Conservation (phyloP, 805 yeast species). For the Yarrowia deformans region DNA sequence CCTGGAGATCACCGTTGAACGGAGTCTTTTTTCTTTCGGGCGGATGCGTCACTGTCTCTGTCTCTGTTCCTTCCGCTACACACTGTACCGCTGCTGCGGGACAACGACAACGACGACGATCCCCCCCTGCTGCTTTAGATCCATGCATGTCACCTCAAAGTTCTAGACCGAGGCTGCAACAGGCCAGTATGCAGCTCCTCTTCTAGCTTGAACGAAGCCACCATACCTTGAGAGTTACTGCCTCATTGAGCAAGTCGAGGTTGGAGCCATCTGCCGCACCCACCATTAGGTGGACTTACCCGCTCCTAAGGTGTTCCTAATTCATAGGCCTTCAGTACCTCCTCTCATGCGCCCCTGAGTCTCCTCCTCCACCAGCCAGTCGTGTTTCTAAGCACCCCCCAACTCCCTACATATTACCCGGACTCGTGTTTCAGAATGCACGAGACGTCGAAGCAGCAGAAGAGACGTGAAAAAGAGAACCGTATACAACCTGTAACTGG, state of each 20-base stretch:
- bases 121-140: constrained; percentile 3
- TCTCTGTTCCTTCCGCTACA: background rate
- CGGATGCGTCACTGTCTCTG: background rate
- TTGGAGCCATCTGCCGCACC: too few species aligned
- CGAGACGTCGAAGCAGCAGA: background rate
- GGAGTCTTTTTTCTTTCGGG: background rate
- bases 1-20: constrained; percentile 16
- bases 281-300: too few species aligned
- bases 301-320: background rate
- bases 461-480: background rate
- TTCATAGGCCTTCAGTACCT: background rate
- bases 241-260: too few species aligned
- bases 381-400: background rate
- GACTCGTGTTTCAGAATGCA: constrained; percentile 27
- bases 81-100: background rate
- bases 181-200: too few species aligned
- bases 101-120: background rate
- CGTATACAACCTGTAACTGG: background rate
- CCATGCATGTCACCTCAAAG: background rate
- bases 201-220: too few species aligned
- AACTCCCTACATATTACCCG: constrained; percentile 22
- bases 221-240: too few species aligned
- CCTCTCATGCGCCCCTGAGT: background rate
- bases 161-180: constrained; percentile 3
- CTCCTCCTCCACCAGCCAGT: background rate